Evolutionary conservation across 2,329 filamentous ascomycete species (phyloP).

Genomic region (Colletotrichum liaoningense): DNA sequence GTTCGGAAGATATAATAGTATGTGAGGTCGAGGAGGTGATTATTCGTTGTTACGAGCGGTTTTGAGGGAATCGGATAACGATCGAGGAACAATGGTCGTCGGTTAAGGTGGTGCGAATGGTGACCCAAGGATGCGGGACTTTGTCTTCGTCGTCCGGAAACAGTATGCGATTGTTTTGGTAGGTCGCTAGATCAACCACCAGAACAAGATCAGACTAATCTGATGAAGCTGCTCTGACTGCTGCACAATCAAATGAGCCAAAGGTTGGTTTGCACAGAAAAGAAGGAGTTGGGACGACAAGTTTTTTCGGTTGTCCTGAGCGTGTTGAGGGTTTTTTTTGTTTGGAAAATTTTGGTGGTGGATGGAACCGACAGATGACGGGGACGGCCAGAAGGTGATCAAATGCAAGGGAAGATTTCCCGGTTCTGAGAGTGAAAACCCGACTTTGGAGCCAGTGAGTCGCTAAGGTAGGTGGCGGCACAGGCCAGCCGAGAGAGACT

Average conservation of each 20-base stretch:
- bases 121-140: constrained; percentile 6
- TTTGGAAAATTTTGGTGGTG: not conserved
- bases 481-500: constrained; percentile 8
- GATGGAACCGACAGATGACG: not conserved
- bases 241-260: constrained; percentile 9
- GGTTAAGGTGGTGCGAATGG: not conserved
- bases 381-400: not conserved
- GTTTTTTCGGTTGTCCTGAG: constrained; percentile 2
- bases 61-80: not conserved
- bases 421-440: constrained; percentile 26
- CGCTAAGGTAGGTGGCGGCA: not conserved
- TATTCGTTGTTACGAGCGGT: not conserved
- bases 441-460: constrained; percentile 24
- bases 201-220: constrained; percentile 18
- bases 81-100: constrained; percentile 1
- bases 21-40: not conserved
- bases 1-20: not conserved
- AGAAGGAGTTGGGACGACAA: constrained; percentile 6
- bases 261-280: constrained; percentile 5
- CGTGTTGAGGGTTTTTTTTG: not conserved
- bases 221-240: constrained; percentile 3
- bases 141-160: constrained; percentile 9
- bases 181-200: not conserved
- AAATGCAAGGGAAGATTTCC: constrained; percentile 29
- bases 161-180: not conserved